A percentile compares a stretch with the other conserved stretches of the same genome.
These are phyloP conservation scores for Gautieria morchelliformis DNA, from an alignment of 768 basidiomycete species.

Conservation along the genomic window DNA sequence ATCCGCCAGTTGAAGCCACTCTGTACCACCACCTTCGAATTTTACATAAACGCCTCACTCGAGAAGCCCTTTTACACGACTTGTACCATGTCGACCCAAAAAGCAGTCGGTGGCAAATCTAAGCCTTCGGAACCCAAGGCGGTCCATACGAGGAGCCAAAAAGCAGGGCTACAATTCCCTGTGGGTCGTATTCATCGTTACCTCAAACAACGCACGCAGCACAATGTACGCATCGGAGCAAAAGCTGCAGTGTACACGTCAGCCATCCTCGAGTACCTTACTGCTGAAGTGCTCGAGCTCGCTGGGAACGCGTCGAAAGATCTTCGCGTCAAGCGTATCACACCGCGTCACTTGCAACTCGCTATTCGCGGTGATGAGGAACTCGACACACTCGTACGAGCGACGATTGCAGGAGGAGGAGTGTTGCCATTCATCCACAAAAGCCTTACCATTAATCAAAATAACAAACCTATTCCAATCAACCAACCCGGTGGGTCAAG, in stretches of 20 bases:
- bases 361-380: constrained; percentile 97
- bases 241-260: constrained; percentile 97
- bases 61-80: background rate
- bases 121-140: constrained; percentile 14
- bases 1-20: background rate
- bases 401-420: constrained; percentile 88
- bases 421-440: constrained; percentile 87
- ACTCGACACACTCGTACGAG: constrained; percentile 88
- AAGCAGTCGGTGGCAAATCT: constrained; percentile 10
- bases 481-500: background rate
- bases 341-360: constrained; percentile 89
- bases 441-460: constrained; percentile 41
- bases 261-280: constrained; percentile 92
- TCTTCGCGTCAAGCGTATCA: constrained; percentile 94
- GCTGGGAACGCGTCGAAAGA: constrained; percentile 98
- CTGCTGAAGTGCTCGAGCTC: constrained; percentile 91
- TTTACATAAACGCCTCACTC: background rate
- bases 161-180: constrained; percentile 91
- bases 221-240: constrained; percentile 93
- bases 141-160: constrained; percentile 66
- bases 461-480: constrained; percentile 5
- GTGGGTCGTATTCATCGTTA: constrained; percentile 98
- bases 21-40: background rate
- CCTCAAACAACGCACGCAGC: constrained; percentile 83
- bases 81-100: constrained; percentile 5